A percentile compares a stretch with the other conserved stretches of the same genome.
phyloP scores from a whole-genome alignment of 345 rosid species.

The Theobroma cacao region DNA sequence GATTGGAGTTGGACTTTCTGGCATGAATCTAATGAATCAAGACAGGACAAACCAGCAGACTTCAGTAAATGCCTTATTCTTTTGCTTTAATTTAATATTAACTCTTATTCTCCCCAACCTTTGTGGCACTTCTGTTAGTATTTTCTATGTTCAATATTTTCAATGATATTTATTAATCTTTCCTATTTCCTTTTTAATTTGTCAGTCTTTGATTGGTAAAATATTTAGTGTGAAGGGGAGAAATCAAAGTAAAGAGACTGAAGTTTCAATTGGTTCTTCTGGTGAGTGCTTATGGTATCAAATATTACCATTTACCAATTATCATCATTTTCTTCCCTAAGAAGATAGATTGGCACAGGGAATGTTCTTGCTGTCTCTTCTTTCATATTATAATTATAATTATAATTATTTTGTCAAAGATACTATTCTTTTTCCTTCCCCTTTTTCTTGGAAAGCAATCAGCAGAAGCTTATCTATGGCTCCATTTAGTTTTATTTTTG shows the following conservation, averaged over 20 bases:
- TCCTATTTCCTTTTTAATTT: not conserved
- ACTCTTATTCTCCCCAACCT: too few species aligned
- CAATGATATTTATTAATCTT: not conserved
- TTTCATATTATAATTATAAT: not conserved
- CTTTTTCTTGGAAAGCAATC: not conserved
- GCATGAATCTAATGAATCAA: constrained; percentile 34
- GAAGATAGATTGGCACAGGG: not conserved
- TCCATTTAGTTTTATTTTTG: not conserved
- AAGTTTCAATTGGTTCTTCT: constrained; percentile 24
- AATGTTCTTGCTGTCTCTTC: not conserved
- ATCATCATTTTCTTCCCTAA: not conserved
- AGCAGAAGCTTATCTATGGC: not conserved
- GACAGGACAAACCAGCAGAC: constrained; percentile 37
- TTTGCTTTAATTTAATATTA: not conserved
- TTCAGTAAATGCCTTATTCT: not conserved
- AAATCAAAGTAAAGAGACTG: constrained; percentile 24
- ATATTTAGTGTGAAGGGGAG: constrained; percentile 33
- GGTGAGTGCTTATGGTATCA: constrained; percentile 24
- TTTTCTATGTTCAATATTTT: not conserved
- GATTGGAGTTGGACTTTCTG: constrained; percentile 13
- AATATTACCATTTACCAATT: not conserved
- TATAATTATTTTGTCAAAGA: constrained; percentile 1
- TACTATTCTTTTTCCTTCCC: constrained; percentile 4
- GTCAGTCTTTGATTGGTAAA: constrained; percentile 40
- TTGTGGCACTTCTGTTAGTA: not conserved